Percentiles rank a stretch among this genome's conserved stretches.
Conservation (phyloP, 2,329 filamentous ascomycete genomes). For the Juglanconis oblonga region DNA sequence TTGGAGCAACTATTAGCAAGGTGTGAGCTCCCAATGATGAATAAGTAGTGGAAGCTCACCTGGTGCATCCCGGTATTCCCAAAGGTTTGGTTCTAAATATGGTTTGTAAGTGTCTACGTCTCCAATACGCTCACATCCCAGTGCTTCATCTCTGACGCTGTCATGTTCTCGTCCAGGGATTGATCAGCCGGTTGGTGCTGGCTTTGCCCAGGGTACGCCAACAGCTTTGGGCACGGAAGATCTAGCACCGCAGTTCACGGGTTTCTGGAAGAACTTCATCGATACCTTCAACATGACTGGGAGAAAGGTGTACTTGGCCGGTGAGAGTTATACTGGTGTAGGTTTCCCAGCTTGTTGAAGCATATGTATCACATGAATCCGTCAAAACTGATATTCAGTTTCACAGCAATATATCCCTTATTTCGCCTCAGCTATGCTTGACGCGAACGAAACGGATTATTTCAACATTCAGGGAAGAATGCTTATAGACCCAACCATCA, state of each 20-base stretch:
- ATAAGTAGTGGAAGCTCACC: too few species aligned
- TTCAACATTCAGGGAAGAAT: slow-evolving; percentile 50
- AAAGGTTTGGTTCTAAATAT: slow-evolving; percentile 36
- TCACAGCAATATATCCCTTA: slow-evolving; percentile 55
- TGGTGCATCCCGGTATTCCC: too few species aligned
- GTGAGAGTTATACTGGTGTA: slow-evolving; percentile 27
- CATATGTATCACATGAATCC: too few species aligned
- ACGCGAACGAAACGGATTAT: slow-evolving; percentile 58
- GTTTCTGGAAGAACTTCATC: slow-evolving; percentile 74
- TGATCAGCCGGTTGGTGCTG: slow-evolving; percentile 62
- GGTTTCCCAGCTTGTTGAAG: not conserved
- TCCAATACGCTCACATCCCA: not conserved
- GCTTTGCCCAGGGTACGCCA: slow-evolving; percentile 62
- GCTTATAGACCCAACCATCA: slow-evolving; percentile 10
- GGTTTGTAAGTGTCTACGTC: slow-evolving; percentile 40
- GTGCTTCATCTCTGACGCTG: not conserved
- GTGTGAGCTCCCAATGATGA: too few species aligned
- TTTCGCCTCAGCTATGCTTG: slow-evolving; percentile 64
- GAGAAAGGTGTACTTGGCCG: slow-evolving; percentile 66
- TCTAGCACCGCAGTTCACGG: slow-evolving; percentile 64
- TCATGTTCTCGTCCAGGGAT: slow-evolving; percentile 39
- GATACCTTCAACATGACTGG: slow-evolving; percentile 62
- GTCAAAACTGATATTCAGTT: not conserved
- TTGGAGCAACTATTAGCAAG: too few species aligned
- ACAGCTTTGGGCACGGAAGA: slow-evolving; percentile 63